Conservation (phyloP, 345 rosid species). For the Noccaea bulbosa region DNA sequence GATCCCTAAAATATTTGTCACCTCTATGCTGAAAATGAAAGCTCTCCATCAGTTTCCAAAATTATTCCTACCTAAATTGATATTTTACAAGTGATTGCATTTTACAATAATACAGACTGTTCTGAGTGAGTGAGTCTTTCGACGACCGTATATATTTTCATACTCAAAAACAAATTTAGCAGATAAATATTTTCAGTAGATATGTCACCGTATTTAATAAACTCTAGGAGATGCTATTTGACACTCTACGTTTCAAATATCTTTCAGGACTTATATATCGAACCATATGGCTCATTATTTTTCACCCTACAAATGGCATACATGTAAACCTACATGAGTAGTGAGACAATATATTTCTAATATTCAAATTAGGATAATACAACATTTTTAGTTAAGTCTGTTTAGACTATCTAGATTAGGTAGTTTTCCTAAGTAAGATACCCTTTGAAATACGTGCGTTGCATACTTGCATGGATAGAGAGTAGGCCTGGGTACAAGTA, state of each 20-base stretch:
- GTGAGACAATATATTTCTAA: no score
- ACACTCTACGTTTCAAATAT: no score
- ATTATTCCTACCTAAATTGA: constrained; percentile 3
- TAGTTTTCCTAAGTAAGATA: background rate
- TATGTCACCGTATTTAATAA: no score
- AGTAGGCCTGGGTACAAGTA: no score
- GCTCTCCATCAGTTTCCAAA: constrained; percentile 28
- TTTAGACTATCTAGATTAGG: background rate
- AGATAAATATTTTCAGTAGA: no score
- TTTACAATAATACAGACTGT: background rate
- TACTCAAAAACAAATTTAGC: no score
- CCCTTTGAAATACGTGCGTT: constrained; percentile 3
- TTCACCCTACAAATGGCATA: no score
- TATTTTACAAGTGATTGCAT: background rate
- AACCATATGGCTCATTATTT: no score
- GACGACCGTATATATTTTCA: background rate
- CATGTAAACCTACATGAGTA: no score
- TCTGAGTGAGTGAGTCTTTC: background rate
- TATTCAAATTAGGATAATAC: background rate
- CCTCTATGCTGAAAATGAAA: constrained; percentile 22
- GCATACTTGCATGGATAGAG: constrained; percentile 21
- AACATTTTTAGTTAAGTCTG: background rate
- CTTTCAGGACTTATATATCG: no score
- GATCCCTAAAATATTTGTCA: constrained; percentile 14
- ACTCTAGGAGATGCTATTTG: no score